Percentiles rank a stretch among this genome's conserved stretches.
Evolutionary conservation across 305 asterid species (phyloP).

Genomic region (Fraxinus platypoda): DNA sequence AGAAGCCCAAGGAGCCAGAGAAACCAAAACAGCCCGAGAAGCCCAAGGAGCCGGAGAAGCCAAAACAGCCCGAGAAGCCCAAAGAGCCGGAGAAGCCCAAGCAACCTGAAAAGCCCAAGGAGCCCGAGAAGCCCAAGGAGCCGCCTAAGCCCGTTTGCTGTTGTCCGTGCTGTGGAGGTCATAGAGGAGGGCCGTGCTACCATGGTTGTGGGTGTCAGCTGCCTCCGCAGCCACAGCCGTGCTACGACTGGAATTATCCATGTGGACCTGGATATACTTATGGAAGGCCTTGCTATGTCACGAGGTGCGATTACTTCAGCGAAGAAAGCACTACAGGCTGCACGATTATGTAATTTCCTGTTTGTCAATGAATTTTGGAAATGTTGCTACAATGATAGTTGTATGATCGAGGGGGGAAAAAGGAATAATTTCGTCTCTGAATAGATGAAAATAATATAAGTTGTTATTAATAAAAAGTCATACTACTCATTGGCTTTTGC

Average conservation of each 20-base stretch:
- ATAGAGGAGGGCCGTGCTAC: slow-evolving; percentile 59
- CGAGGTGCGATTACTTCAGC: slow-evolving; percentile 40
- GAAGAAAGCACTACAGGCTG: slow-evolving; percentile 54
- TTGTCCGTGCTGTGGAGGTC: slow-evolving; percentile 31
- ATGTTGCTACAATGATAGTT: neutral
- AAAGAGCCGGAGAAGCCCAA: too few relatives aligned
- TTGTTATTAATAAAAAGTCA: neutral
- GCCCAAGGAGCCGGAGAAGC: too few relatives aligned
- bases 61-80: neutral
- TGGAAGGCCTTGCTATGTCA: slow-evolving; percentile 26
- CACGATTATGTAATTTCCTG: slow-evolving; percentile 39
- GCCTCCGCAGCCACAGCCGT: slow-evolving; percentile 21
- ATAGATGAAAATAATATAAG: neutral
- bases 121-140: neutral
- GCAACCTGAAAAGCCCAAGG: too few relatives aligned
- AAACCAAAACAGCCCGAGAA: neutral
- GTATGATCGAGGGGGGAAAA: neutral
- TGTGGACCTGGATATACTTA: neutral
- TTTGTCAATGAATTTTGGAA: neutral
- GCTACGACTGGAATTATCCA: too few relatives aligned
- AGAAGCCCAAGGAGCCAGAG: too few relatives aligned
- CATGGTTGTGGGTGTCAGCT: slow-evolving; percentile 40
- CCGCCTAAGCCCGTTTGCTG: slow-evolving; percentile 30
- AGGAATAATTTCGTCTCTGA: neutral
- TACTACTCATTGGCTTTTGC: neutral